These are phyloP conservation scores for Sambucus nigra DNA, from an alignment of 129 eudicot species.

Conservation along the genomic window DNA sequence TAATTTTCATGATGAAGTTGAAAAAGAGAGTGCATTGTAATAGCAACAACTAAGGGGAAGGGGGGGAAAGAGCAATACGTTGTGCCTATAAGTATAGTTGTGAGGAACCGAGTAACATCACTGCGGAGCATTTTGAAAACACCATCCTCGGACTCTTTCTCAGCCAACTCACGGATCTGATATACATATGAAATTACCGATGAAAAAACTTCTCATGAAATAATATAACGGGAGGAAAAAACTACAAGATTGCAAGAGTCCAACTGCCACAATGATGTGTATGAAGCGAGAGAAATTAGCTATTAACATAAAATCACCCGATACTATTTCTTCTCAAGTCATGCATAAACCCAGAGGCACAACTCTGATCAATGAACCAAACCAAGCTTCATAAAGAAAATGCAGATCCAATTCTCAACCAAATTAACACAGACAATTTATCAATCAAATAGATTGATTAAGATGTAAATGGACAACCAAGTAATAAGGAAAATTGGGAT, in stretches of 20 bases:
- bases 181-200: not conserved
- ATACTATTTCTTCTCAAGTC: not conserved
- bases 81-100: slow-evolving; percentile 95
- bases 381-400: not conserved
- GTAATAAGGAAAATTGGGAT: not conserved
- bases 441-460: not conserved
- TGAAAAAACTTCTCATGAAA: not conserved
- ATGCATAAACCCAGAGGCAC: not conserved
- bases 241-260: slow-evolving; percentile 8
- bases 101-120: slow-evolving; percentile 88
- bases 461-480: not conserved
- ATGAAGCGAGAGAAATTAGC: not conserved
- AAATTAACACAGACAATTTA: not conserved
- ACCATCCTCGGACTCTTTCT: slow-evolving; percentile 82
- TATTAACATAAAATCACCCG: not conserved
- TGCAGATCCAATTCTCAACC: not conserved
- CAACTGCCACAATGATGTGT: not conserved
- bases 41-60: not conserved
- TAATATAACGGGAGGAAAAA: too few species aligned
- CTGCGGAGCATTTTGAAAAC: slow-evolving; percentile 85
- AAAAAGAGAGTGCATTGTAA: not conserved
- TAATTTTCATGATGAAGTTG: slow-evolving; percentile 9
- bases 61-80: slow-evolving; percentile 42
- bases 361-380: not conserved
- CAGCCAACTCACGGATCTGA: slow-evolving; percentile 95